Evolutionary conservation across 768 basidiomycete genomes (phyloP), one percentile per base, ranked within the genome.

Genomic region (Boletellus ananas): DNA sequence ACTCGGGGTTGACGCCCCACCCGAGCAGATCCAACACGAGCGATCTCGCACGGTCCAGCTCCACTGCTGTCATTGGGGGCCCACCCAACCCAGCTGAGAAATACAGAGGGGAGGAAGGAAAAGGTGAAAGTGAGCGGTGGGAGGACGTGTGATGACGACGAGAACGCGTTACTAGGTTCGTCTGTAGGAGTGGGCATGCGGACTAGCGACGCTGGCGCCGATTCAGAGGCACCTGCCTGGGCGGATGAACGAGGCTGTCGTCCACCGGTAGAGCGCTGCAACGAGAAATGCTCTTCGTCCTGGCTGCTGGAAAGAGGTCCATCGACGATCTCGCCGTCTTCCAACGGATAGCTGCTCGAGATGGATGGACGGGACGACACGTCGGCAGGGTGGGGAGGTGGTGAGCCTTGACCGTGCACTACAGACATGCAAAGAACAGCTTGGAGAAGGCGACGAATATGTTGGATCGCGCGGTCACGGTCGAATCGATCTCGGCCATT

Each of bases 1-100:
- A 75, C 61, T 79, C 75, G 1, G 77, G 73, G 6, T 68, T 59
- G 21, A 80, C 77, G 20, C 77, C 77, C 77, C 78, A 79, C 12
- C 79, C 77, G 7, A 80, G 66, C n/a, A 81, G 68, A 58, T 80
- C 79, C 25, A 79, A 70, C n/a, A 81, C 74, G 29, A 78, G 63
- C 14, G 62, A 61, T 53, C 78, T 78, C 40, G 77, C 76, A 16
- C 59, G 64, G 25, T 75, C 69, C 41, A 77, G 65, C 17, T 78
- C 71, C 34, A 70, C 68, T 37, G 60, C 60, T 12, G 75, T 68
- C 60, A 78, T 76, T 79, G 44, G 2, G 13, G 34, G 6, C 23
- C 23, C 23, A 23, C 23, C 23, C 23, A 23, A 23, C 23, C 23
- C 23, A 23, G 23, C 23, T 23, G 23, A 23, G 23, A 23, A 23